phyloP scores from a whole-genome alignment of 352 stramenopile genomes.

The Phytophthora litchii region DNA sequence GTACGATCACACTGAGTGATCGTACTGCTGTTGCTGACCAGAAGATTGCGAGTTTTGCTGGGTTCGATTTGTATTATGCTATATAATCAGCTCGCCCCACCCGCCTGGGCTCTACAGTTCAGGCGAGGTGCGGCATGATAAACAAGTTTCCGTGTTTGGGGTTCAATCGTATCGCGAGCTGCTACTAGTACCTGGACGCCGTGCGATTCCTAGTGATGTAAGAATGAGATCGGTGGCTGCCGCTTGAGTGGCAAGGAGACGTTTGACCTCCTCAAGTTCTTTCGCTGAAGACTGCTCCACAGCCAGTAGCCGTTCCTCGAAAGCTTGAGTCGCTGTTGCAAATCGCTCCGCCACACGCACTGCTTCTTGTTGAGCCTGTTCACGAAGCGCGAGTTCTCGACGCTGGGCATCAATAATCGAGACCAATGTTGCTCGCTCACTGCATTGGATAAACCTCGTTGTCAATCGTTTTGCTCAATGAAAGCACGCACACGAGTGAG shows the following conservation, averaged over 20 bases:
- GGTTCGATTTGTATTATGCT: slow-evolving; percentile 30
- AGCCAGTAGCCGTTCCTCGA: slow-evolving; percentile 59
- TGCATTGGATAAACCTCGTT: slow-evolving; percentile 10
- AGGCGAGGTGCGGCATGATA: slow-evolving; percentile 4
- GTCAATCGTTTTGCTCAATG: neutral
- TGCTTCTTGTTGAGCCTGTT: slow-evolving; percentile 59
- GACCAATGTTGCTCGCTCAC: slow-evolving; percentile 60
- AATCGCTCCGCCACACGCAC: slow-evolving; percentile 62
- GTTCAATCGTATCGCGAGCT: slow-evolving; percentile 27
- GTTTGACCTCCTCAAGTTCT: slow-evolving; percentile 52
- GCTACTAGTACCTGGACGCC: slow-evolving; percentile 19
- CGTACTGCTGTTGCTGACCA: slow-evolving; percentile 4
- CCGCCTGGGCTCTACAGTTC: slow-evolving; percentile 1
- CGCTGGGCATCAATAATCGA: slow-evolving; percentile 68
- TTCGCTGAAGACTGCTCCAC: slow-evolving; percentile 50
- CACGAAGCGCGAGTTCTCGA: slow-evolving; percentile 58
- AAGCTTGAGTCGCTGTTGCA: slow-evolving; percentile 51
- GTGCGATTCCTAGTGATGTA: slow-evolving; percentile 50
- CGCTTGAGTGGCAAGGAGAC: slow-evolving; percentile 47
- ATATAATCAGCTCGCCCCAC: slow-evolving; percentile 25
- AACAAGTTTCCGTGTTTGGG: slow-evolving; percentile 1
- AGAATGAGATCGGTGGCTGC: slow-evolving; percentile 59
- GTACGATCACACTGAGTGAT: slow-evolving; percentile 5
- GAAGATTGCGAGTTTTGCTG: slow-evolving; percentile 11
- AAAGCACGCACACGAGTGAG: neutral